phyloP scores from a whole-genome alignment of 129 eudicot species.

The Logfia minima region DNA sequence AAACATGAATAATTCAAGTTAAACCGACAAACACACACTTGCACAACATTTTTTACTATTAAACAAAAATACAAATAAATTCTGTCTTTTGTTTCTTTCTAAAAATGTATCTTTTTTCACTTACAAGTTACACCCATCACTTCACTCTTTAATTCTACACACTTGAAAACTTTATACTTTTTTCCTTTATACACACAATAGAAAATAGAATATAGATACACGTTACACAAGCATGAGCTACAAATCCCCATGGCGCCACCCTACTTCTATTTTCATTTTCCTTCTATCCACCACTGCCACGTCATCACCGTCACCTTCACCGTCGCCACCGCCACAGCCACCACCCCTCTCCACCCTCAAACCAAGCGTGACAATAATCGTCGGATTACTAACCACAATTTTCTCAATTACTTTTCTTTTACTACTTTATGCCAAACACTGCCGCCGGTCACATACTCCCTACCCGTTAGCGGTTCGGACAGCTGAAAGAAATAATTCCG shows the following conservation, averaged over 20 bases:
- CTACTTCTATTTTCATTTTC: slow-evolving; percentile 20
- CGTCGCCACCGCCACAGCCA: slow-evolving; percentile 8
- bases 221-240: slow-evolving; percentile 27
- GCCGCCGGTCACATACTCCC: slow-evolving; percentile 28
- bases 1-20: neutral
- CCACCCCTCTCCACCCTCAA: slow-evolving; percentile 29
- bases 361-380: slow-evolving; percentile 55
- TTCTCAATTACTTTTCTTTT: slow-evolving; percentile 66
- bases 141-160: neutral
- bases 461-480: neutral
- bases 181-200: neutral
- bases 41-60: neutral
- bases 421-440: slow-evolving; percentile 72
- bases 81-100: neutral
- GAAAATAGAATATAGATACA: neutral
- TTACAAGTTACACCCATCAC: neutral
- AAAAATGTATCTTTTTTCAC: neutral
- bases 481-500: slow-evolving; percentile 50
- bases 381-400: slow-evolving; percentile 57
- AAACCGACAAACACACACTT: neutral
- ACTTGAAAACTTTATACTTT: neutral
- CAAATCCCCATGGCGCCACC: slow-evolving; percentile 32
- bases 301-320: slow-evolving; percentile 6
- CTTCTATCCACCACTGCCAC: slow-evolving; percentile 12
- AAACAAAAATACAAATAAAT: neutral